These are phyloP conservation scores for Myxozyma geophila DNA, from an alignment of 805 yeast genomes.

Conservation along the genomic window DNA sequence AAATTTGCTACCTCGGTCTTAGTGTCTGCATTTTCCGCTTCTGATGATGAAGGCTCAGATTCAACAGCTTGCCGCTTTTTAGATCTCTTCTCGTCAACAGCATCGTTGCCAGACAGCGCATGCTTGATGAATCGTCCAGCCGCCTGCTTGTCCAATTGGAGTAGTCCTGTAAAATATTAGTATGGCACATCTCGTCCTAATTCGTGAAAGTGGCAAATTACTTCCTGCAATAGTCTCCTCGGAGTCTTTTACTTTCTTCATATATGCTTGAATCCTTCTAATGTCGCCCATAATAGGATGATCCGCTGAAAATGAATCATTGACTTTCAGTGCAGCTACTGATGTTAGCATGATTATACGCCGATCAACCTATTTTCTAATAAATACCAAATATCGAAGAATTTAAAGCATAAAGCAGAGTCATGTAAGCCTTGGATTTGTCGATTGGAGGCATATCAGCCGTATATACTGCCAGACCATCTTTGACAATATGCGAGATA, in stretches of 20 bases:
- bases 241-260: constrained; percentile 31
- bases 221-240: constrained; percentile 32
- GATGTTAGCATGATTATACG: background rate
- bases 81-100: constrained; percentile 18
- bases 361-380: background rate
- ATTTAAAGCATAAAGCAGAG: constrained; percentile 28
- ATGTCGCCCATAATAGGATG: constrained; percentile 33
- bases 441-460: constrained; percentile 20
- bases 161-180: constrained; percentile 15
- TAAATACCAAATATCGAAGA: constrained; percentile 28
- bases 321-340: constrained; percentile 28
- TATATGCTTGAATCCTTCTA: constrained; percentile 26
- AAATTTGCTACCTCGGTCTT: background rate
- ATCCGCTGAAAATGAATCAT: constrained; percentile 6
- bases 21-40: background rate
- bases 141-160: constrained; percentile 26
- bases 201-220: background rate
- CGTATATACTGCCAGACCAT: constrained; percentile 2
- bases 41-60: background rate
- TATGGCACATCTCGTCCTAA: too few species aligned
- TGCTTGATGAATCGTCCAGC: constrained; percentile 35
- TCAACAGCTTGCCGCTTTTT: background rate
- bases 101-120: constrained; percentile 29
- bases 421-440: constrained; percentile 25
- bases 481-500: constrained; percentile 5